phyloP scores from a whole-genome alignment of 306 rosid species.

The Trifolium subterraneum region DNA sequence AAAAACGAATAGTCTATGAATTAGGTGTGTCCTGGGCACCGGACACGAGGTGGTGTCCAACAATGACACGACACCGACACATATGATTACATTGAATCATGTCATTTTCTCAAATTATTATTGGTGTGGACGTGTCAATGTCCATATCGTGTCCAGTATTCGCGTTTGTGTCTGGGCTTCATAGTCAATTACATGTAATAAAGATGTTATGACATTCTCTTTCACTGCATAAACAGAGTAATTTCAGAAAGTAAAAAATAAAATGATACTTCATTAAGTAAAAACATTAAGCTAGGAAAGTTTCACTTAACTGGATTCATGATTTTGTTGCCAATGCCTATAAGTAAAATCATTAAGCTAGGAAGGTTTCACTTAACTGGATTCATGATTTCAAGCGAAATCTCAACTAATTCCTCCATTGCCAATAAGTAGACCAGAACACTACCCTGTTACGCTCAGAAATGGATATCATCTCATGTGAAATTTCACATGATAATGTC shows the following conservation, averaged over 20 bases:
- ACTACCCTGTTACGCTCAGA: neutral
- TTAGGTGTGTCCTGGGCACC: no score
- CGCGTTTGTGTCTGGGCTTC: no score
- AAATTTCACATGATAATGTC: slow-evolving; percentile 6
- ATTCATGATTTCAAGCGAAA: neutral
- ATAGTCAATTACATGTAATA: slow-evolving; percentile 27
- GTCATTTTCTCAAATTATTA: no score
- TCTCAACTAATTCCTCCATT: neutral
- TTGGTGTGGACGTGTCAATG: no score
- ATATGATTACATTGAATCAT: no score
- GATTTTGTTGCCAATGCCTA: neutral
- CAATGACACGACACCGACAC: no score
- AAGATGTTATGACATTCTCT: neutral
- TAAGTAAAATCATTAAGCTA: neutral
- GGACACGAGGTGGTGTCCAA: no score
- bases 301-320: neutral
- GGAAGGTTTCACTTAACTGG: neutral
- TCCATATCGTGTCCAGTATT: no score
- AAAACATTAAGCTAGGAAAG: neutral
- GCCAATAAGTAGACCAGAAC: neutral
- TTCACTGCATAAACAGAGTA: neutral
- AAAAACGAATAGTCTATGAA: neutral
- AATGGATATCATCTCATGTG: neutral
- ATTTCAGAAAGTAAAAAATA: neutral
- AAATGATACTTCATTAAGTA: neutral